Conservation (phyloP, 495 filamentous ascomycete species). For the Talaromyces nanjingensis region DNA sequence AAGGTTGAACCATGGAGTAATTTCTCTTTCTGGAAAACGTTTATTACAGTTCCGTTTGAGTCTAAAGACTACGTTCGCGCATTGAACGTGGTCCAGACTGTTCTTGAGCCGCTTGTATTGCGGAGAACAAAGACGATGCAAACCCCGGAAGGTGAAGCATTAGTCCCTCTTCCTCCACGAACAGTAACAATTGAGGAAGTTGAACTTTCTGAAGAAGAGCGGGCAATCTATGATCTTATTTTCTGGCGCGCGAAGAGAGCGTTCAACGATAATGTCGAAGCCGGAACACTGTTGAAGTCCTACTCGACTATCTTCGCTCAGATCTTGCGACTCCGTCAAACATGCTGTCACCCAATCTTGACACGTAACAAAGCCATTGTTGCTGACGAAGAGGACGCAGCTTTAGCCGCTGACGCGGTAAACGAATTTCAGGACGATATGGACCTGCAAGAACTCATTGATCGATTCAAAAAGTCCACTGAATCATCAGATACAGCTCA, state of each 20-base stretch:
- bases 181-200: constrained; percentile 77
- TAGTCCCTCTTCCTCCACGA: constrained; percentile 80
- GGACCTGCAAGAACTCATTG: constrained; percentile 81
- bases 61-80: constrained; percentile 88
- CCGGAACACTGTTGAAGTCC: constrained; percentile 85
- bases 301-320: constrained; percentile 97
- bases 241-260: constrained; percentile 74
- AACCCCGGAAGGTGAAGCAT: constrained; percentile 77
- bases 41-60: constrained; percentile 96
- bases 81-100: constrained; percentile 93
- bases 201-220: constrained; percentile 73
- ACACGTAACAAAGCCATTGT: constrained; percentile 79
- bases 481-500: constrained; percentile 47
- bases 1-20: constrained; percentile 96
- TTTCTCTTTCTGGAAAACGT: constrained; percentile 98
- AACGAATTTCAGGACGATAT: constrained; percentile 90
- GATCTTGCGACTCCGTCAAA: constrained; percentile 87
- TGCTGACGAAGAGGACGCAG: constrained; percentile 81
- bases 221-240: constrained; percentile 87
- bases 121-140: constrained; percentile 97
- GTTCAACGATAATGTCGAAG: constrained; percentile 79
- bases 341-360: constrained; percentile 87
- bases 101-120: constrained; percentile 91
- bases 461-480: constrained; percentile 66
- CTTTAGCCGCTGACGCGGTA: constrained; percentile 66